Conservation (phyloP, 768 basidiomycete species). For the Amanita thiersii region DNA sequence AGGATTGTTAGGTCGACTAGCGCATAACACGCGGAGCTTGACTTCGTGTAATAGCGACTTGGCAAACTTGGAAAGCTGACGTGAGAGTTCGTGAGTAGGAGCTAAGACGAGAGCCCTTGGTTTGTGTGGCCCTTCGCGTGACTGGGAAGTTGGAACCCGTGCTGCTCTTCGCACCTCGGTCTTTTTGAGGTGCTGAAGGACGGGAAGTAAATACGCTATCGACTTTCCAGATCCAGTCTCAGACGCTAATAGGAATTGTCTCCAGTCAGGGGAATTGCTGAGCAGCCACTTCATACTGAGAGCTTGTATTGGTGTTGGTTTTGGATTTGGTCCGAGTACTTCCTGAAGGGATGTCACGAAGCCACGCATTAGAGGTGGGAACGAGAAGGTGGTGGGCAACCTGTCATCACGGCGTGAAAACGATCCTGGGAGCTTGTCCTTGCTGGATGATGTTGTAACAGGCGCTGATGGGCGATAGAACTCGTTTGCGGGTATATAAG, state of each 20-base stretch:
- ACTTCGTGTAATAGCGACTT: slow-evolving; percentile 67
- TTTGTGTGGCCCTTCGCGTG: slow-evolving; percentile 23
- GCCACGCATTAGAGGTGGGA: slow-evolving; percentile 64
- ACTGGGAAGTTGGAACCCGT: slow-evolving; percentile 10
- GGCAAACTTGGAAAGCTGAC: slow-evolving; percentile 69
- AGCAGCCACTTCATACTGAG: slow-evolving; percentile 64
- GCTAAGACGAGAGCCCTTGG: slow-evolving; percentile 79
- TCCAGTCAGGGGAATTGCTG: slow-evolving; percentile 20
- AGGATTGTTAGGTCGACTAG: slow-evolving; percentile 47
- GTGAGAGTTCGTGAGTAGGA: slow-evolving; percentile 83
- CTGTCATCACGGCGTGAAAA: neutral
- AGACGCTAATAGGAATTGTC: slow-evolving; percentile 66
- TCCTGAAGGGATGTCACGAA: slow-evolving; percentile 50
- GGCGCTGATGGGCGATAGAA: slow-evolving; percentile 5
- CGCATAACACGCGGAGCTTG: slow-evolving; percentile 71
- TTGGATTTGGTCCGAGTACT: slow-evolving; percentile 44
- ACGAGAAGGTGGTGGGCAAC: slow-evolving; percentile 41
- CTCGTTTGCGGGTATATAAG: too few relatives aligned
- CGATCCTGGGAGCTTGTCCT: neutral
- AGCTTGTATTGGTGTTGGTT: slow-evolving; percentile 74
- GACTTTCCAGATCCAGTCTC: slow-evolving; percentile 93
- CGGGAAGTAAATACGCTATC: slow-evolving; percentile 80
- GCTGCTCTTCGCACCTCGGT: slow-evolving; percentile 32
- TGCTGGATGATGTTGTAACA: neutral
- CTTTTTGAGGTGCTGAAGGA: slow-evolving; percentile 71